Conservation (phyloP, 305 asterid species). For the Fraxinus nigra region DNA sequence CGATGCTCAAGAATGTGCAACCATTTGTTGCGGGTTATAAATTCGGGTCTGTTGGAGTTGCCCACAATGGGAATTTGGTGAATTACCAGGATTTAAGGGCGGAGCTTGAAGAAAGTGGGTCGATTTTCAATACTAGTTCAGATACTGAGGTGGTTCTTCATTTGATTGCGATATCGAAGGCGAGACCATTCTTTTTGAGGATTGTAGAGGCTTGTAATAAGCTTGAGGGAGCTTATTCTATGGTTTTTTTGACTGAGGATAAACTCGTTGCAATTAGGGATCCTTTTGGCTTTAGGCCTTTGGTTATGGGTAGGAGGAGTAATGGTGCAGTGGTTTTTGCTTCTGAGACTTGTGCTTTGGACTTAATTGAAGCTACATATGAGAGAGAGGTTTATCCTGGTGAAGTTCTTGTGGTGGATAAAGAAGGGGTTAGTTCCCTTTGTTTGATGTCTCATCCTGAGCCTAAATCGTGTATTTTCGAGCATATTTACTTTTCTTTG, state of each 20-base stretch:
- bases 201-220: constrained; percentile 24
- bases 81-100: background rate
- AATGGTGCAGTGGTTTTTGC: constrained; percentile 26
- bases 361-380: constrained; percentile 30
- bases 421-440: constrained; percentile 3
- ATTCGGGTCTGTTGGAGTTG: background rate
- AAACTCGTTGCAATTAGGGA: constrained; percentile 20
- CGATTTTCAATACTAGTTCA: background rate
- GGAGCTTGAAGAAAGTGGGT: background rate
- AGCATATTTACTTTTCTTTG: background rate
- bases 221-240: constrained; percentile 28
- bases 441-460: background rate
- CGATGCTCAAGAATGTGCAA: background rate
- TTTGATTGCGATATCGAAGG: background rate
- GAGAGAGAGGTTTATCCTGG: constrained; percentile 33
- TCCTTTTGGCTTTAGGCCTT: constrained; percentile 30
- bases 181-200: background rate
- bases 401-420: constrained; percentile 21
- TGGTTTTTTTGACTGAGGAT: constrained; percentile 21
- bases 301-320: constrained; percentile 36
- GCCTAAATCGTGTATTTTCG: background rate
- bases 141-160: background rate
- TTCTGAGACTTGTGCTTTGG: constrained; percentile 33
- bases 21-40: background rate
- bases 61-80: background rate